Conservation (phyloP, 805 yeast species). For the Yamadazyma paraphyllophila region DNA sequence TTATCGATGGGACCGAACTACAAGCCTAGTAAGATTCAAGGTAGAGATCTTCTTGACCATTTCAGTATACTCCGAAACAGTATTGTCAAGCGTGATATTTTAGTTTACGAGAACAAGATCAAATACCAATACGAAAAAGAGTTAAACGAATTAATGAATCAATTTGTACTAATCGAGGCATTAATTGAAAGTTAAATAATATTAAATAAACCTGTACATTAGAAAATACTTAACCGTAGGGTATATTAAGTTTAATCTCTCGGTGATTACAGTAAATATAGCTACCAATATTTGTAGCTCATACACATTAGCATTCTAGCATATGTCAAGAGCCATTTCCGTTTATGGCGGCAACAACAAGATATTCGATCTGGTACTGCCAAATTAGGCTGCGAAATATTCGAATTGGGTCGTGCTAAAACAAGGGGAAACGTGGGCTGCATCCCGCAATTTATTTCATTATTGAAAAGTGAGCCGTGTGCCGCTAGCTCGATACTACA, state of each 20-base stretch:
- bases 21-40: constrained; percentile 53
- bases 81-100: constrained; percentile 56
- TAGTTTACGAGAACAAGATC: constrained; percentile 24
- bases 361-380: neutral
- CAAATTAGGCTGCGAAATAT: neutral
- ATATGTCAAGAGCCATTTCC: too few relatives aligned
- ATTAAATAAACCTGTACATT: neutral
- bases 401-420: neutral
- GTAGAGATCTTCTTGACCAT: constrained; percentile 47
- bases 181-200: constrained; percentile 23
- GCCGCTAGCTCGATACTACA: neutral
- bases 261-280: too few relatives aligned
- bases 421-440: neutral
- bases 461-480: neutral
- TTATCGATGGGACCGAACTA: constrained; percentile 79
- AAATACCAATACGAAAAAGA: constrained; percentile 31
- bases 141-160: constrained; percentile 51
- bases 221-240: neutral
- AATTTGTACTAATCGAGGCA: constrained; percentile 53
- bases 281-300: too few relatives aligned
- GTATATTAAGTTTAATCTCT: too few relatives aligned
- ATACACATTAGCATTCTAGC: too few relatives aligned
- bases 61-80: constrained; percentile 60
- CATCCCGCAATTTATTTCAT: neutral
- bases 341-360: too few relatives aligned